Base-by-base conservation (phyloP, 139 green algal species). In the Nannochloris sp. region DNA sequence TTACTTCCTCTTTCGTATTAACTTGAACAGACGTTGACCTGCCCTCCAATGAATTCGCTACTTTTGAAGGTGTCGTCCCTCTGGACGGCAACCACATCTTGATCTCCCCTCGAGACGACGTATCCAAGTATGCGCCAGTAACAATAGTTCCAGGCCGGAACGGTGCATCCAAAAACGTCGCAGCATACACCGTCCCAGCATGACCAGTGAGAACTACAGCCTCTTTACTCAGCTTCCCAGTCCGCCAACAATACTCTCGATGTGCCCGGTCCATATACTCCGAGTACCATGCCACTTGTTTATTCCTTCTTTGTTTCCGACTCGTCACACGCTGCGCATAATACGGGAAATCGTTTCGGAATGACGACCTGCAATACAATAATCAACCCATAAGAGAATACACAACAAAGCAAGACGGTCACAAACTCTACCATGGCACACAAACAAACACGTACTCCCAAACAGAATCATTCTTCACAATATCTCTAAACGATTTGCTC, bases 241-340 rank as follows among this genome's bases (percentile, higher is more conserved):
- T 61, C 55, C 43, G 19, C 57, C 57, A 64, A 23, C 57, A 51
- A 27, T 64, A 18, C 12, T 64, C 57, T 31, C 19, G 19, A 18
- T 31, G 57, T 5, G 19, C 19, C 57, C 57, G n/a, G 3, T 48
- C 19, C 6, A 18, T 7, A 14, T 64, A 64, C 21, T 48, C 57
- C 15, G 57, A 18, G 21, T 31, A 16, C 57, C 57, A 64, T 11
- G 16, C n/a, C 46, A 21, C 46, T 21, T 0, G 46, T 5, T 19
- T 21, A 53, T 53, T 21, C 46, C n/a, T 8, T 12, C 10, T 29
- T 29, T 29, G 27, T 29, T 5, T 29, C 27, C 27, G 4, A 2
- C 4, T 53, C 46, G 5, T 53, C 8, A 19, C 15, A 3, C 46
- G n/a, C 7, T 40, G 8, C 34, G 34, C 34, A 53, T 53, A 53